Conservation (phyloP, 2,329 filamentous ascomycete species). For the Lasiodiplodia theobromae region DNA sequence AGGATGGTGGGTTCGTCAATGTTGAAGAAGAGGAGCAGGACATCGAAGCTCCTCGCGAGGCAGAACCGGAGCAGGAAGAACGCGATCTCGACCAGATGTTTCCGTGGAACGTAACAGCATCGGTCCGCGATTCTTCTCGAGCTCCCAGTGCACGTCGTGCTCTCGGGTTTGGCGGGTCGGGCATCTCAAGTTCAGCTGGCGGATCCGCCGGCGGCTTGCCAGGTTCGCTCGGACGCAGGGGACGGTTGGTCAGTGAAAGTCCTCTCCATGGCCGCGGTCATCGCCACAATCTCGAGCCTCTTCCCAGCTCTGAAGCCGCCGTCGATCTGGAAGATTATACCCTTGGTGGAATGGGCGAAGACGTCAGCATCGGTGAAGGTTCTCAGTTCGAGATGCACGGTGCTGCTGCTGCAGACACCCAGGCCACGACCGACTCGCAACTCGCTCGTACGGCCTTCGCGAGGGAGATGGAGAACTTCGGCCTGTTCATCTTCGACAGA, state of each 20-base stretch:
- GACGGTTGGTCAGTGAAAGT: slow-evolving; percentile 65
- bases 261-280: slow-evolving; percentile 64
- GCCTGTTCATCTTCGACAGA: slow-evolving; percentile 60
- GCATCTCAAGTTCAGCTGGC: slow-evolving; percentile 43
- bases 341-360: slow-evolving; percentile 33
- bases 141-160: slow-evolving; percentile 53
- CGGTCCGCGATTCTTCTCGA: slow-evolving; percentile 59
- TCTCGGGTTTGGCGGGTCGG: slow-evolving; percentile 35
- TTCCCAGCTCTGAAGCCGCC: slow-evolving; percentile 38
- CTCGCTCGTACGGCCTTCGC: slow-evolving; percentile 63
- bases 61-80: slow-evolving; percentile 70
- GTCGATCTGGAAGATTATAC: slow-evolving; percentile 39
- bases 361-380: slow-evolving; percentile 40
- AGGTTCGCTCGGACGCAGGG: slow-evolving; percentile 48
- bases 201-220: slow-evolving; percentile 40
- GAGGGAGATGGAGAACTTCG: slow-evolving; percentile 67
- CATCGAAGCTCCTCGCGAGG: slow-evolving; percentile 75
- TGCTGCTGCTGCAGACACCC: slow-evolving; percentile 57
- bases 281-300: slow-evolving; percentile 37
- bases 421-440: slow-evolving; percentile 55
- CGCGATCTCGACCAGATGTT: slow-evolving; percentile 66
- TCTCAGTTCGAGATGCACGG: slow-evolving; percentile 43
- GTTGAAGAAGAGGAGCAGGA: slow-evolving; percentile 46
- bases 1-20: slow-evolving; percentile 5
- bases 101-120: slow-evolving; percentile 71